Evolutionary conservation across 345 rosid genomes (phyloP).

Genomic region (Euphorbia lathyris): DNA sequence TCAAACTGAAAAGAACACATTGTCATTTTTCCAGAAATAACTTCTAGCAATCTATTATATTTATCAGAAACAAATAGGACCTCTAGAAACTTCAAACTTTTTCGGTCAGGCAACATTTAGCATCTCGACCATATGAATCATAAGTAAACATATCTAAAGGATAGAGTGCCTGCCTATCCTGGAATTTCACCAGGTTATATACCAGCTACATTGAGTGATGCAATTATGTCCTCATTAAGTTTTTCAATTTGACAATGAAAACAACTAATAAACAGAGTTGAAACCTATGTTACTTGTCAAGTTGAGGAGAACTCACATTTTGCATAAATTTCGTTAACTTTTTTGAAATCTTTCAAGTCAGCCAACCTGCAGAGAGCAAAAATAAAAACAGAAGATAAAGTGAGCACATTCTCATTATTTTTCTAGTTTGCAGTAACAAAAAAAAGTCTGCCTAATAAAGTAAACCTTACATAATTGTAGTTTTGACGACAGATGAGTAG

Average conservation of each 20-base stretch:
- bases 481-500: constrained; percentile 57
- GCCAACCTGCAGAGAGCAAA: constrained; percentile 57
- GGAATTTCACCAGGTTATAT: background rate
- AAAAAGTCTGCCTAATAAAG: background rate
- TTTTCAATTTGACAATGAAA: background rate
- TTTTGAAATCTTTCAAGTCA: constrained; percentile 89
- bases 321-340: constrained; percentile 88
- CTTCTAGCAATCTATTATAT: background rate
- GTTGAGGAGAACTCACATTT: constrained; percentile 59
- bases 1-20: background rate
- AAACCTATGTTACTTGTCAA: background rate
- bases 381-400: constrained; percentile 4
- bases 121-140: background rate
- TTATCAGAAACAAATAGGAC: background rate
- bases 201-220: background rate
- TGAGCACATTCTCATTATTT: background rate
- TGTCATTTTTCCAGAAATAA: background rate
- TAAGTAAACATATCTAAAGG: background rate
- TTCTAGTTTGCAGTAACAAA: background rate
- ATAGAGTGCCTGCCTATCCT: too few relatives aligned
- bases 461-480: constrained; percentile 49
- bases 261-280: background rate
- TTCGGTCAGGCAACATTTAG: background rate
- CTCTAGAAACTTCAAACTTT: background rate
- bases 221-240: background rate